These are phyloP conservation scores for Triticum turgidum DNA, from an alignment of 176 grass and related monocot species.

Conservation along the genomic window DNA sequence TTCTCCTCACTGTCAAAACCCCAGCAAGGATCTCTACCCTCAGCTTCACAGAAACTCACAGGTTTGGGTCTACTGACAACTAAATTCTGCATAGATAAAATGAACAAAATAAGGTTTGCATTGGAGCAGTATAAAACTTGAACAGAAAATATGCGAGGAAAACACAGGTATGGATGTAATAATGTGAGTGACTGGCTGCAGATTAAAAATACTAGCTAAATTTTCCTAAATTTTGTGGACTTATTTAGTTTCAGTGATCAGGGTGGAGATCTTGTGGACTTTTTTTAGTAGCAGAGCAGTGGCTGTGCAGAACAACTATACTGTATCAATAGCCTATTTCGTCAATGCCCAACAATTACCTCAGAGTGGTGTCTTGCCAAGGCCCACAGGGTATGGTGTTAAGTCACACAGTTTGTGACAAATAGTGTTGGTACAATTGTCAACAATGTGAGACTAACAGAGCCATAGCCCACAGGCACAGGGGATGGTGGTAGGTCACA, in stretches of 20 bases:
- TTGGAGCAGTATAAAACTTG: not conserved
- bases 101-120: not conserved
- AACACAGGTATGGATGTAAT: not conserved
- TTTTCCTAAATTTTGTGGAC: not conserved
- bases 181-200: not conserved
- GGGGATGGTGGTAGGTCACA: too few relatives aligned
- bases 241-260: conserved; percentile 10
- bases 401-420: too few relatives aligned
- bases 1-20: conserved; percentile 95
- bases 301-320: not conserved
- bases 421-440: too few relatives aligned
- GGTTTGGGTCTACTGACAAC: conserved; percentile 84
- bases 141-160: not conserved
- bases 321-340: not conserved
- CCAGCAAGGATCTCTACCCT: conserved; percentile 92
- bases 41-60: conserved; percentile 88
- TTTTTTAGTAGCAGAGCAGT: not conserved
- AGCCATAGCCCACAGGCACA: too few relatives aligned
- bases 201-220: not conserved
- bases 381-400: too few relatives aligned
- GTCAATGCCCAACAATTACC: not conserved
- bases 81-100: conserved; percentile 41
- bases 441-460: not conserved
- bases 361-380: not conserved
- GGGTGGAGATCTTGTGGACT: not conserved